A percentile compares a stretch with the other conserved stretches of the same genome.
phyloP scores from a whole-genome alignment of 2,329 filamentous ascomycete genomes.

The Emergomyces pasteurianus region DNA sequence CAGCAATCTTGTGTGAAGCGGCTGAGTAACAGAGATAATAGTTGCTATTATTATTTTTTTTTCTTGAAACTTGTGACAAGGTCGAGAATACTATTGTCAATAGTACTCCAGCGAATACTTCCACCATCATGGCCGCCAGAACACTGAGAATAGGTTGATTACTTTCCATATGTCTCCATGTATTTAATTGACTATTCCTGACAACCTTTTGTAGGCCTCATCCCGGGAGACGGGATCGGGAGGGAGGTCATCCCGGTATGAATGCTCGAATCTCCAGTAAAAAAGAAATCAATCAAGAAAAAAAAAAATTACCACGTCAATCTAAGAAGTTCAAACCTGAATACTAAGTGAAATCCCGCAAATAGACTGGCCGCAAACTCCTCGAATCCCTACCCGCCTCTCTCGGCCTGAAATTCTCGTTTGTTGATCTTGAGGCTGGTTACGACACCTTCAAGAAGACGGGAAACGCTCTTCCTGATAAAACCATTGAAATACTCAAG shows the following conservation, averaged over 20 bases:
- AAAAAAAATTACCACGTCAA: background rate
- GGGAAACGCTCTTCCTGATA: constrained; percentile 75
- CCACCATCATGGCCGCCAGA: constrained; percentile 45
- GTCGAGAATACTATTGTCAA: background rate
- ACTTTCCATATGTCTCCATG: background rate
- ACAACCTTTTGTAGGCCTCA: constrained; percentile 54
- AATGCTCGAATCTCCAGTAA: background rate
- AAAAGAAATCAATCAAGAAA: too few species aligned
- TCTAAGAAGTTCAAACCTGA: background rate
- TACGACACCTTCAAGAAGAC: constrained; percentile 89
- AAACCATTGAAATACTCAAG: constrained; percentile 79
- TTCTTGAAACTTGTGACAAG: too few species aligned
- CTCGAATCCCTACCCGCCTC: constrained; percentile 88
- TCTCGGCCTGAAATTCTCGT: constrained; percentile 86
- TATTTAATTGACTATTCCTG: background rate
- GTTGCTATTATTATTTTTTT: too few species aligned
- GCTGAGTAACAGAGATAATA: too few species aligned
- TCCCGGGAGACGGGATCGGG: constrained; percentile 96
- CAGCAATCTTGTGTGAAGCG: too few species aligned
- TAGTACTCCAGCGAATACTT: background rate
- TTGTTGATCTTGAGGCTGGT: constrained; percentile 83
- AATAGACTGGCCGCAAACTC: constrained; percentile 63
- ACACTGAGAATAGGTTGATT: constrained; percentile 55
- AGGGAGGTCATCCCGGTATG: constrained; percentile 84
- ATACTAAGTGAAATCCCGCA: constrained; percentile 2